These are phyloP conservation scores for Croton setiger DNA, from an alignment of 441 rosid genomes.

Conservation along the genomic window DNA sequence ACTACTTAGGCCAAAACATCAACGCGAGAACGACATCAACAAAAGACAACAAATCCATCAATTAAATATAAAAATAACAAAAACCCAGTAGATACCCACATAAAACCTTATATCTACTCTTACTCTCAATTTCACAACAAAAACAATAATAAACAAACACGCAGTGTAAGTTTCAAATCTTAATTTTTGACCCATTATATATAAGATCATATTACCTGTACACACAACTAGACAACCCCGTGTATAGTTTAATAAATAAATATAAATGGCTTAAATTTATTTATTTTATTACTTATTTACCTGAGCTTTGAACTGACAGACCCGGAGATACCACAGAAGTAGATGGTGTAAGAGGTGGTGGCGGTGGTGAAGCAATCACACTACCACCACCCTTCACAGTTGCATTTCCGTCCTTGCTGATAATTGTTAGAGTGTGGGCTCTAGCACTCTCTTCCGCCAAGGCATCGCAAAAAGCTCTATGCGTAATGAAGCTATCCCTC, in stretches of 20 bases:
- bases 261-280: not conserved
- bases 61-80: constrained; percentile 6
- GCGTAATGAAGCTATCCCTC: constrained; percentile 75
- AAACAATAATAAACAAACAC: constrained; percentile 9
- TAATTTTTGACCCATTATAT: not conserved
- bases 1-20: constrained; percentile 14
- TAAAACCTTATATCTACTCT: constrained; percentile 8
- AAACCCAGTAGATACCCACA: not conserved
- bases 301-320: constrained; percentile 62
- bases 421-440: constrained; percentile 26
- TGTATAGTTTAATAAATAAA: not conserved
- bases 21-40: constrained; percentile 26
- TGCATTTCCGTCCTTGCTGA: constrained; percentile 11
- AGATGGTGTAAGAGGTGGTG: constrained; percentile 59
- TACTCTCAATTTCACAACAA: constrained; percentile 11
- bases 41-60: constrained; percentile 29
- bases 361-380: constrained; percentile 44
- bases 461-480: constrained; percentile 70
- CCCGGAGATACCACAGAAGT: constrained; percentile 58
- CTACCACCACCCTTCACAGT: not conserved
- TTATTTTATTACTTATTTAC: constrained; percentile 19
- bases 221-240: constrained; percentile 1
- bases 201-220: not conserved
- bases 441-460: constrained; percentile 65
- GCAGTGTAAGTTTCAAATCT: not conserved